A percentile compares a stretch with the other conserved stretches of the same genome.
Conservation (phyloP, 1,139 yeast genomes). For the Chernovozyma sophiae-reginae region DNA sequence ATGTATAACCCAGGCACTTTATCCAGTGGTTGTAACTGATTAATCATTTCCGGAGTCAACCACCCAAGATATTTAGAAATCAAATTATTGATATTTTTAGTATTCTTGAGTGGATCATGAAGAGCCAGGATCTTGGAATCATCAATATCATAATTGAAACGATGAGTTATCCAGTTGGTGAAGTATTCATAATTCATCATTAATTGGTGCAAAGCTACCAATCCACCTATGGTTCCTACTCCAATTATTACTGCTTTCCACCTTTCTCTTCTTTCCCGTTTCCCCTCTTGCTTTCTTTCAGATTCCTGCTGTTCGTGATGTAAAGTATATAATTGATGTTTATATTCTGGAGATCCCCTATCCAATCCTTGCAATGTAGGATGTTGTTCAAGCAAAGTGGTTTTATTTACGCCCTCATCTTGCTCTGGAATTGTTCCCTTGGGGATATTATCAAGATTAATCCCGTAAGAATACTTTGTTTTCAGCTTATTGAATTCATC, state of each 20-base stretch:
- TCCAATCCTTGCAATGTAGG: conserved; percentile 29
- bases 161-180: conserved; percentile 14
- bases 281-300: conserved; percentile 19
- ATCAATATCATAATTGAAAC: conserved; percentile 3
- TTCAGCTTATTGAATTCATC: conserved; percentile 31
- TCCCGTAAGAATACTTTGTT: conserved; percentile 33
- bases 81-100: conserved; percentile 21
- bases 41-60: conserved; percentile 25
- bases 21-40: conserved; percentile 22
- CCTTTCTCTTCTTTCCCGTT: conserved; percentile 30
- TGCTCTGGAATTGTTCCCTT: background rate
- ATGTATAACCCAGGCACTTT: conserved; percentile 34
- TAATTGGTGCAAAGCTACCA: conserved; percentile 36
- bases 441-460: conserved; percentile 8
- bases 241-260: conserved; percentile 33
- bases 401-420: background rate
- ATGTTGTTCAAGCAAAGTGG: conserved; percentile 23
- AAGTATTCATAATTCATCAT: conserved; percentile 40
- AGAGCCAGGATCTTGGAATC: conserved; percentile 13
- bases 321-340: conserved; percentile 26
- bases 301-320: conserved; percentile 24
- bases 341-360: conserved; percentile 37
- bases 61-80: conserved; percentile 26
- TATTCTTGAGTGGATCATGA: conserved; percentile 26
- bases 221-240: conserved; percentile 25